phyloP scores from a whole-genome alignment of 192 early-diverging fungal genomes.

The Backusella macrospora region DNA sequence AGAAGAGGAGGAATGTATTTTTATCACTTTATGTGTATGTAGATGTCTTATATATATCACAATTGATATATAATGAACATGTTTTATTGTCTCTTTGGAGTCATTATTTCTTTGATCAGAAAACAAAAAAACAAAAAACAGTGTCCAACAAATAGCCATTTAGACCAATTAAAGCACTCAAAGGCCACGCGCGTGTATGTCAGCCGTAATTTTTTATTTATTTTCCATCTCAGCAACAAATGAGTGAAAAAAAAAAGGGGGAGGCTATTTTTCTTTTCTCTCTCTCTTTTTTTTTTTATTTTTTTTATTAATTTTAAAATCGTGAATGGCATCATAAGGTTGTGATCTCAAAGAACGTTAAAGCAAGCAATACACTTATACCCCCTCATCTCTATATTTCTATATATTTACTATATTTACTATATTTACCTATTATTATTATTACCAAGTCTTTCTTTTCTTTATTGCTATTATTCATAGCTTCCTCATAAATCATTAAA shows the following conservation, averaged over 20 bases:
- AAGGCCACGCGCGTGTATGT: constrained; percentile 5
- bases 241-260: background rate
- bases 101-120: background rate
- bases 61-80: background rate
- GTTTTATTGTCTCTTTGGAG: background rate
- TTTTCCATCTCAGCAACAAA: constrained; percentile 4
- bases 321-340: background rate
- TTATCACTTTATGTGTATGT: background rate
- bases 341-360: background rate
- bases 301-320: background rate
- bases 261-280: background rate
- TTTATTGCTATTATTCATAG: background rate
- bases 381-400: background rate
- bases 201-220: background rate
- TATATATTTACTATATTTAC: background rate
- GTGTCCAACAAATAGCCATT: background rate
- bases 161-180: background rate
- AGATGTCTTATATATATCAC: background rate
- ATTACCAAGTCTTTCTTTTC: background rate
- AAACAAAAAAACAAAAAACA: background rate
- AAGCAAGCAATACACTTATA: background rate
- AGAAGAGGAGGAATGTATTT: background rate
- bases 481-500: background rate
- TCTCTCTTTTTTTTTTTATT: background rate
- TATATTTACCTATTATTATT: background rate